phyloP scores from a whole-genome alignment of 371 early-diverging fungal species.

The Mucor plumbeus region DNA sequence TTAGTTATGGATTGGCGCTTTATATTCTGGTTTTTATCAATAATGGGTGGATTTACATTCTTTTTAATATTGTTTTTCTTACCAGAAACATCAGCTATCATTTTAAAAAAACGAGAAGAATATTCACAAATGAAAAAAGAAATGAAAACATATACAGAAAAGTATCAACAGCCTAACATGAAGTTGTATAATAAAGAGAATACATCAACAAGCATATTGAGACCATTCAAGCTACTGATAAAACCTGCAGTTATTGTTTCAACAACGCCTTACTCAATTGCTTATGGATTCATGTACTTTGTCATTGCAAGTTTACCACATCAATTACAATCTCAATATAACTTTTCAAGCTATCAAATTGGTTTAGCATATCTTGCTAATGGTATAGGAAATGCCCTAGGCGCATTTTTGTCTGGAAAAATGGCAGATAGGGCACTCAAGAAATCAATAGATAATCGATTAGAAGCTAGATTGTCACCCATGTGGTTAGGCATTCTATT shows the following conservation, averaged over 20 bases:
- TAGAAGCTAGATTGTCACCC: constrained; percentile 38
- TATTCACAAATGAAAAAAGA: neutral
- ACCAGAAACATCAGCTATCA: constrained; percentile 63
- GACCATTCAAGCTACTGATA: constrained; percentile 47
- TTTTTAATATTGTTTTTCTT: constrained; percentile 64
- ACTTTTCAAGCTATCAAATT: constrained; percentile 43
- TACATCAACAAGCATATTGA: constrained; percentile 36
- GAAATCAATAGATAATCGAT: constrained; percentile 4
- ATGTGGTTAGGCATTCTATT: constrained; percentile 52
- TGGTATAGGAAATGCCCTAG: constrained; percentile 53
- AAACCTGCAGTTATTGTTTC: constrained; percentile 54
- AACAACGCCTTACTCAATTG: constrained; percentile 55
- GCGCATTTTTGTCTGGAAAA: constrained; percentile 49
- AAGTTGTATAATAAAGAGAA: constrained; percentile 12
- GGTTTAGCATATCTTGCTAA: constrained; percentile 51
- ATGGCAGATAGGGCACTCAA: constrained; percentile 39
- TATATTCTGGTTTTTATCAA: constrained; percentile 69
- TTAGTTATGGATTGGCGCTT: constrained; percentile 65
- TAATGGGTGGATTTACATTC: constrained; percentile 59
- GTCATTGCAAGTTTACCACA: constrained; percentile 46
- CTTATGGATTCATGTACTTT: constrained; percentile 61
- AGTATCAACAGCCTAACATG: neutral
- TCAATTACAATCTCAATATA: constrained; percentile 34
- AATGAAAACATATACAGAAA: neutral
- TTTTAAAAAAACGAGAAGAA: constrained; percentile 23